These are phyloP conservation scores for Eutrema japonicum DNA, from an alignment of 345 rosid species.

Conservation along the genomic window DNA sequence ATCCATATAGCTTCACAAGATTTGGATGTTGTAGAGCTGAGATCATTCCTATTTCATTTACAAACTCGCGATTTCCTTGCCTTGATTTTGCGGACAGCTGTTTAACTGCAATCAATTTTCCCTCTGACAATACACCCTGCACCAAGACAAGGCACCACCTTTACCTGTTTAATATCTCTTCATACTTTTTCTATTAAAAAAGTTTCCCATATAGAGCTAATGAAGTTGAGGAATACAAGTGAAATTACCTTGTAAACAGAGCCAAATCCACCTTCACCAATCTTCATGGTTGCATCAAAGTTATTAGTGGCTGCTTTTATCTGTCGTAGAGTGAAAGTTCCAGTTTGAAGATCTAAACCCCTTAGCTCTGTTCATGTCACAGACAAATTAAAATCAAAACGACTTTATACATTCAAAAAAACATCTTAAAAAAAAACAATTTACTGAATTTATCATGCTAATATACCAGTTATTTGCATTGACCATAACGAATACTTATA, in stretches of 20 bases:
- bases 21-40: slow-evolving; percentile 82
- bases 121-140: slow-evolving; percentile 72
- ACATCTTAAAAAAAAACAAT: not conserved
- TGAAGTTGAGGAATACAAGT: not conserved
- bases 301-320: slow-evolving; percentile 71
- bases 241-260: slow-evolving; percentile 64
- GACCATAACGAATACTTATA: too few relatives aligned
- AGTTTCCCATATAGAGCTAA: not conserved
- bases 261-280: slow-evolving; percentile 90
- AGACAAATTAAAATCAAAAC: not conserved
- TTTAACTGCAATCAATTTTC: slow-evolving; percentile 73
- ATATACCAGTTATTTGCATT: too few relatives aligned
- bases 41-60: slow-evolving; percentile 78
- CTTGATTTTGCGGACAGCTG: slow-evolving; percentile 72
- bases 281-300: slow-evolving; percentile 60
- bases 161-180: not conserved
- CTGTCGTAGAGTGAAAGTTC: slow-evolving; percentile 63
- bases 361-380: slow-evolving; percentile 56
- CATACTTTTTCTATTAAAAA: not conserved
- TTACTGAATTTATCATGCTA: too few relatives aligned
- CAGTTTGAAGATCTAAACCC: slow-evolving; percentile 69
- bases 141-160: slow-evolving; percentile 16
- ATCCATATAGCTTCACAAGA: slow-evolving; percentile 75
- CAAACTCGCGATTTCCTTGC: slow-evolving; percentile 79
- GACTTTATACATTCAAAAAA: not conserved